phyloP scores from a whole-genome alignment of 352 stramenopile species.

The Phytopythium ostracodes region DNA sequence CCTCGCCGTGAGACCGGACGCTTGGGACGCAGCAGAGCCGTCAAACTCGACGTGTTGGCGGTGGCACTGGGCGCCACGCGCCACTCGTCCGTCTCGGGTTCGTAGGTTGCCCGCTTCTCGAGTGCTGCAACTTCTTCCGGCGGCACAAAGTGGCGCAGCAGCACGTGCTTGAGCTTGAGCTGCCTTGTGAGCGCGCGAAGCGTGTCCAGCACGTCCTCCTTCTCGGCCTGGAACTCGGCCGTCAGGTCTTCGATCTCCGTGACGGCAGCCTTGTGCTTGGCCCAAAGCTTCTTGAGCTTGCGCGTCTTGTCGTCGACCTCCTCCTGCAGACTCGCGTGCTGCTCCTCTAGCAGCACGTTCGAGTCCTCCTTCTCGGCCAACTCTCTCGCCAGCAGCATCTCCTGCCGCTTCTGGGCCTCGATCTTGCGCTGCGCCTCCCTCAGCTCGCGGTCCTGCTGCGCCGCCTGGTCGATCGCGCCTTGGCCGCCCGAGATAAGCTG shows the following conservation, averaged over 20 bases:
- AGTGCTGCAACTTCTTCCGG: slow-evolving; percentile 61
- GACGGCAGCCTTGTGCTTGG: slow-evolving; percentile 83
- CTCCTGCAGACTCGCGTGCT: slow-evolving; percentile 87
- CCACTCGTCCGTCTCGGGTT: slow-evolving; percentile 90
- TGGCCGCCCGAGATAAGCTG: slow-evolving; percentile 88
- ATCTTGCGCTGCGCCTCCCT: slow-evolving; percentile 95
- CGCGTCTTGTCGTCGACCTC: slow-evolving; percentile 94
- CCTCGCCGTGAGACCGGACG: slow-evolving; percentile 61
- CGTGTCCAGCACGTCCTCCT: slow-evolving; percentile 94
- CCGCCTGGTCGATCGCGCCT: slow-evolving; percentile 92
- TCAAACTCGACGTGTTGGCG: slow-evolving; percentile 45
- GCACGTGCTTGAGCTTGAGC: slow-evolving; percentile 94
- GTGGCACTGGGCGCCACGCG: slow-evolving; percentile 65
- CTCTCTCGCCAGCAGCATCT: slow-evolving; percentile 84
- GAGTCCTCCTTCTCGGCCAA: slow-evolving; percentile 93
- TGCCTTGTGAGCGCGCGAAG: slow-evolving; percentile 92
- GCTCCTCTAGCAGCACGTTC: slow-evolving; percentile 93
- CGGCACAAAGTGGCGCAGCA: slow-evolving; percentile 89
- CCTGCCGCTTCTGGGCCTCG: slow-evolving; percentile 82
- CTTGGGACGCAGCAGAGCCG: slow-evolving; percentile 27
- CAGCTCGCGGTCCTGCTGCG: slow-evolving; percentile 90
- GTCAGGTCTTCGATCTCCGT: slow-evolving; percentile 92
- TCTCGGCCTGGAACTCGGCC: slow-evolving; percentile 91
- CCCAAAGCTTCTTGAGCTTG: slow-evolving; percentile 96
- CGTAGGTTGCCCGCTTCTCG: slow-evolving; percentile 84